Percentiles rank a stretch among this genome's conserved stretches.
Evolutionary conservation across 176 grass and related monocot genomes (phyloP).

Genomic region (Avena atlantica): DNA sequence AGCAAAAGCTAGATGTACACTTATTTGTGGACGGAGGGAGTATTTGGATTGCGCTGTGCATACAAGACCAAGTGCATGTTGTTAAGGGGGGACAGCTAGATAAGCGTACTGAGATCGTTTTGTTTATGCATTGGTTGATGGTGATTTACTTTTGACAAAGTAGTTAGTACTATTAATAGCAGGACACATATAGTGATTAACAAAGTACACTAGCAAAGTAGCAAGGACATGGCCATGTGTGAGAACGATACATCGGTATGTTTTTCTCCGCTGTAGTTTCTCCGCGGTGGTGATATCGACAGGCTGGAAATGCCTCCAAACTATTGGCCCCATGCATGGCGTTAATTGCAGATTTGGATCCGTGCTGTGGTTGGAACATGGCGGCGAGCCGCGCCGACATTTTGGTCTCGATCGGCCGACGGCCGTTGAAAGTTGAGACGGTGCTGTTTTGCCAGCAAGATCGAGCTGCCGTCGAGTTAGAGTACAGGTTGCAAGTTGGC

Average conservation of each 20-base stretch:
- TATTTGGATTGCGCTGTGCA: not conserved
- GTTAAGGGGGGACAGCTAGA: conserved; percentile 35
- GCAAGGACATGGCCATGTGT: not conserved
- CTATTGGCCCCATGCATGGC: too few relatives aligned
- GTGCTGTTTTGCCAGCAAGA: not conserved
- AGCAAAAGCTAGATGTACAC: too few relatives aligned
- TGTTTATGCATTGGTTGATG: not conserved
- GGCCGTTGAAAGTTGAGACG: not conserved
- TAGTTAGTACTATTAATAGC: not conserved
- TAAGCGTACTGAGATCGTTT: not conserved
- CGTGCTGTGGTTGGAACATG: not conserved
- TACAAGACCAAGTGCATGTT: not conserved
- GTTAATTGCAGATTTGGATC: too few relatives aligned
- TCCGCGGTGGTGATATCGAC: not conserved
- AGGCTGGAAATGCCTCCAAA: not conserved
- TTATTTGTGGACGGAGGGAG: too few relatives aligned
- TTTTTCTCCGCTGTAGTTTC: not conserved
- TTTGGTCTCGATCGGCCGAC: too few relatives aligned
- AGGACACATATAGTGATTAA: not conserved
- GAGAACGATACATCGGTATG: not conserved
- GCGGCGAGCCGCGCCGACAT: not conserved
- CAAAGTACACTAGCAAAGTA: too few relatives aligned
- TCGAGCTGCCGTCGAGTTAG: too few relatives aligned
- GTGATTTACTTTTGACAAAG: not conserved
- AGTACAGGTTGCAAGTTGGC: too few relatives aligned